phyloP scores from a whole-genome alignment of 306 rosid species.

The Pyrus communis region DNA sequence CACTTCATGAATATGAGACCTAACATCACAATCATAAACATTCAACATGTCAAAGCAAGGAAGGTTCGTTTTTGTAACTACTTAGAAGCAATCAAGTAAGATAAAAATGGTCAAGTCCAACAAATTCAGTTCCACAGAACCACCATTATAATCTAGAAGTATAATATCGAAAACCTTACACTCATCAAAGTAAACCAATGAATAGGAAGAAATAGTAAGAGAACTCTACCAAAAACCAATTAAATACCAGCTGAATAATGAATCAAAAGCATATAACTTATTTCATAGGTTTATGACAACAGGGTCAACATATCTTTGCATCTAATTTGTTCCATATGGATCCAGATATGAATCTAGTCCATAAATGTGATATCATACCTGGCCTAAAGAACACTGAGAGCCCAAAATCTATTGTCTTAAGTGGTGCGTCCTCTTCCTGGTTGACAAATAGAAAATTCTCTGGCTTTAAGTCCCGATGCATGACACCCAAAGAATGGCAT shows the following conservation, averaged over 20 bases:
- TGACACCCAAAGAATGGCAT: constrained; percentile 87
- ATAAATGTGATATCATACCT: constrained; percentile 31
- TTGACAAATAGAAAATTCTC: constrained; percentile 75
- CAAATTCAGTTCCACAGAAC: neutral
- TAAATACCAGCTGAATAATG: neutral
- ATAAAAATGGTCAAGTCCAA: neutral
- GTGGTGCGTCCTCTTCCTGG: constrained; percentile 68
- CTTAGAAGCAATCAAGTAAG: neutral
- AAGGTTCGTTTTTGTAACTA: neutral
- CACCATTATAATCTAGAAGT: neutral
- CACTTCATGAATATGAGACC: neutral
- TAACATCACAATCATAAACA: neutral
- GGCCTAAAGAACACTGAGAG: constrained; percentile 86
- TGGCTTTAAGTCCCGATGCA: constrained; percentile 92
- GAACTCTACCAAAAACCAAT: neutral
- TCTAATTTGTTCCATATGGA: neutral
- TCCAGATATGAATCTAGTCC: neutral
- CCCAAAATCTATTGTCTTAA: constrained; percentile 92
- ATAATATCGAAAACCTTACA: neutral
- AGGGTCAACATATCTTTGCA: neutral
- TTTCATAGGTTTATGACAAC: neutral
- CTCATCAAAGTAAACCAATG: neutral
- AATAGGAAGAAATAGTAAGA: neutral
- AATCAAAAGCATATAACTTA: neutral
- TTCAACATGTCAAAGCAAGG: neutral